These are phyloP conservation scores for Chaetomiaceae sp. DNA, from an alignment of 2,329 filamentous ascomycete genomes.

Conservation along the genomic window DNA sequence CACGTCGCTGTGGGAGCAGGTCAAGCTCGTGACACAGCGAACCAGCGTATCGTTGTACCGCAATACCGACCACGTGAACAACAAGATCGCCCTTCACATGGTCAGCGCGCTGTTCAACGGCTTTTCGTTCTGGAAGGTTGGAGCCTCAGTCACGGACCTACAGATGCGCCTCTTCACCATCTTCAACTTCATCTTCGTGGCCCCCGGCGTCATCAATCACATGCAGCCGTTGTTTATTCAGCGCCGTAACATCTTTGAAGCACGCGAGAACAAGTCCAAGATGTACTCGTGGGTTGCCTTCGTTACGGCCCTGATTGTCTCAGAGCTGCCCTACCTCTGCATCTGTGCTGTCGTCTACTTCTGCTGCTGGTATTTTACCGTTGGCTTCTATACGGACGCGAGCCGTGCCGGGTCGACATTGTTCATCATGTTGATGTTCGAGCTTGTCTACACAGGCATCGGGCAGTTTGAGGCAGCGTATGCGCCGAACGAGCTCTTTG, in stretches of 20 bases:
- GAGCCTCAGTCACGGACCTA: slow-evolving; percentile 44
- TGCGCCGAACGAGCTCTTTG: slow-evolving; percentile 56
- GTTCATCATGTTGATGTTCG: slow-evolving; percentile 54
- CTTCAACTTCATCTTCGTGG: slow-evolving; percentile 61
- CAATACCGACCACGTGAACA: slow-evolving; percentile 62
- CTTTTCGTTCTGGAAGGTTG: slow-evolving; percentile 58
- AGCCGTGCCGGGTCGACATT: slow-evolving; percentile 47
- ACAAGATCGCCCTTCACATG: slow-evolving; percentile 56
- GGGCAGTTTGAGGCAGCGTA: slow-evolving; percentile 61
- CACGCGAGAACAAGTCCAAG: slow-evolving; percentile 56
- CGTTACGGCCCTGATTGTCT: slow-evolving; percentile 47
- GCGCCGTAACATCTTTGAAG: slow-evolving; percentile 53
- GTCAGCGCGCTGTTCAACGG: slow-evolving; percentile 54
- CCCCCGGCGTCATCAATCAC: slow-evolving; percentile 53
- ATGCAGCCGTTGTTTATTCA: slow-evolving; percentile 55
- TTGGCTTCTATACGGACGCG: slow-evolving; percentile 43
- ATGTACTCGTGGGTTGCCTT: slow-evolving; percentile 58
- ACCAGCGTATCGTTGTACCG: slow-evolving; percentile 59
- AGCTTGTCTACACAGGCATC: slow-evolving; percentile 56
- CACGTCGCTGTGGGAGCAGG: slow-evolving; percentile 58
- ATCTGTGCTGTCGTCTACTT: slow-evolving; percentile 45
- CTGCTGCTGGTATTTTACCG: slow-evolving; percentile 55
- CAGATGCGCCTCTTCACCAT: slow-evolving; percentile 55
- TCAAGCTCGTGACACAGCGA: slow-evolving; percentile 59
- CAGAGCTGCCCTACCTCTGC: slow-evolving; percentile 43